Percentiles rank a stretch among this genome's conserved stretches.
phyloP scores from a whole-genome alignment of 441 rosid genomes.

The Arabidopsis hybrid region DNA sequence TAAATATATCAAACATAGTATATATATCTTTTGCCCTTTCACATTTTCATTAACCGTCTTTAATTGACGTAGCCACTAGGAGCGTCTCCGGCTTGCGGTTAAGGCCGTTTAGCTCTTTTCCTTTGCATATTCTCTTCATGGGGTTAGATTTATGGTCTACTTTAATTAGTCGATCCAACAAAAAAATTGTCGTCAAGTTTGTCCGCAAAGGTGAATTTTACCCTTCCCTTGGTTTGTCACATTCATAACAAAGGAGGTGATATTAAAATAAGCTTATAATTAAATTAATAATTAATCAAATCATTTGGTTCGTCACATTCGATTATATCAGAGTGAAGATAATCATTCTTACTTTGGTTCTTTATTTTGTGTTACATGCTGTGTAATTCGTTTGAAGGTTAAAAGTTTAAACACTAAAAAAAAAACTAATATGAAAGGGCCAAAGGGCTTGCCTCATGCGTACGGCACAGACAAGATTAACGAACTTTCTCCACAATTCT shows the following conservation, averaged over 20 bases:
- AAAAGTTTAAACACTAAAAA: not conserved
- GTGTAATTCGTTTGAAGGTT: not conserved
- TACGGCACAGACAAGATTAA: conserved; percentile 39
- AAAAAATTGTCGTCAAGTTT: not conserved
- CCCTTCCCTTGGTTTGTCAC: not conserved
- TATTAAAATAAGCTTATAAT: not conserved
- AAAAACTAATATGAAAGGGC: not conserved
- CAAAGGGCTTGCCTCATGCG: conserved; percentile 18
- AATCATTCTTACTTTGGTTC: conserved; percentile 5
- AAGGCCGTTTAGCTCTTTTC: not conserved
- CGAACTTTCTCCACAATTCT: conserved; percentile 45
- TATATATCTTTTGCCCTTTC: conserved; percentile 5
- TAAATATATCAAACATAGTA: not conserved
- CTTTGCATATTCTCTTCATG: not conserved
- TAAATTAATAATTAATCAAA: too few species aligned
- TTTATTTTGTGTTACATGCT: not conserved
- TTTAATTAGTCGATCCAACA: too few species aligned
- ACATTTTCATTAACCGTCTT: not conserved
- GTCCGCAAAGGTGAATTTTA: not conserved
- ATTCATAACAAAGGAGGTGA: not conserved
- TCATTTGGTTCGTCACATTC: not conserved
- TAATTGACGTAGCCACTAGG: not conserved
- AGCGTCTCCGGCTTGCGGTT: not conserved
- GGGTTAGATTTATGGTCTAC: too few species aligned
- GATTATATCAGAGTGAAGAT: not conserved